A percentile compares a stretch with the other conserved stretches of the same genome.
Conservation (phyloP, 2,329 filamentous ascomycete genomes). For the Xylariaceae sp. region DNA sequence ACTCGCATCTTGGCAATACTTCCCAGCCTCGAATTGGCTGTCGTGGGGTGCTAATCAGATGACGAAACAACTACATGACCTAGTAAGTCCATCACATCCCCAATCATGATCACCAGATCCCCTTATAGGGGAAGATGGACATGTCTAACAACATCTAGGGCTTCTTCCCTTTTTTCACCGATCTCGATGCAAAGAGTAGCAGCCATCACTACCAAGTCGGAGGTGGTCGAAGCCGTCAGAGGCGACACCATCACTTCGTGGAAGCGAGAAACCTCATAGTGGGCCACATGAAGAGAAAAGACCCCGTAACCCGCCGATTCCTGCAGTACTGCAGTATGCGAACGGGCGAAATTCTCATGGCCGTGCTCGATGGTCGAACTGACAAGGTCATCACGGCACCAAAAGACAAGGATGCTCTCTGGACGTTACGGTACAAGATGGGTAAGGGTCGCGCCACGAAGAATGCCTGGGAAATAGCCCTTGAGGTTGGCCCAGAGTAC, state of each 20-base stretch:
- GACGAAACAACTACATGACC: constrained; percentile 37
- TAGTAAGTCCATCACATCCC: constrained; percentile 28
- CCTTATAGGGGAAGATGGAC: not conserved
- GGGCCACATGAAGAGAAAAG: constrained; percentile 33
- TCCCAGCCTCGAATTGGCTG: constrained; percentile 42
- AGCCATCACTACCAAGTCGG: constrained; percentile 25
- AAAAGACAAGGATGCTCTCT: constrained; percentile 19
- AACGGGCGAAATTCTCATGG: constrained; percentile 25
- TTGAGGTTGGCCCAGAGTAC: constrained; percentile 25
- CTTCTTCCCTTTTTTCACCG: constrained; percentile 28
- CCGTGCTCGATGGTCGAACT: constrained; percentile 30
- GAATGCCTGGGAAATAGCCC: constrained; percentile 24
- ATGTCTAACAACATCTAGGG: constrained; percentile 19
- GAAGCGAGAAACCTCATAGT: constrained; percentile 31
- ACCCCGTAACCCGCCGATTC: constrained; percentile 30
- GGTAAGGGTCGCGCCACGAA: constrained; percentile 25
- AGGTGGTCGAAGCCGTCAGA: constrained; percentile 21
- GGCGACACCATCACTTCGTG: constrained; percentile 25
- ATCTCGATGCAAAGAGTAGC: constrained; percentile 21
- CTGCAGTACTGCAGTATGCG: constrained; percentile 31
- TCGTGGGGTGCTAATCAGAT: constrained; percentile 37
- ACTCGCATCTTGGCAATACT: constrained; percentile 41
- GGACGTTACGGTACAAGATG: constrained; percentile 26
- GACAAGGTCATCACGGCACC: constrained; percentile 30
- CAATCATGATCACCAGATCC: not conserved